phyloP scores from a whole-genome alignment of 140 eudicot species.

The Bidens hawaiensis region DNA sequence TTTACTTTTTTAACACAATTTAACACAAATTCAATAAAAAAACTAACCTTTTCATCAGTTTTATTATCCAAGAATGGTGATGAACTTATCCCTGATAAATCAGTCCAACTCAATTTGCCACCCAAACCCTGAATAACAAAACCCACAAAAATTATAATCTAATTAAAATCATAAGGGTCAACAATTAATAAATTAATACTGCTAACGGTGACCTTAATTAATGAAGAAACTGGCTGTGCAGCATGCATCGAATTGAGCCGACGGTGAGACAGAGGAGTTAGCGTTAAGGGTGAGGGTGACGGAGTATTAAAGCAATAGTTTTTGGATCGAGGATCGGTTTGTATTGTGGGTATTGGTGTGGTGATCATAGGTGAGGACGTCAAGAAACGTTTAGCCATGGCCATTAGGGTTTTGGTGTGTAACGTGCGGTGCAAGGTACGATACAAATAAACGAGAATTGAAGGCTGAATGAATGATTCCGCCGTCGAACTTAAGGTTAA shows the following conservation, averaged over 20 bases:
- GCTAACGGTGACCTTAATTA: slow-evolving; percentile 1
- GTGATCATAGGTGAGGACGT: slow-evolving; percentile 9
- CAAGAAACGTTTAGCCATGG: slow-evolving; percentile 23
- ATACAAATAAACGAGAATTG: background rate
- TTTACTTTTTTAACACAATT: too few species aligned
- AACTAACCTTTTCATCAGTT: slow-evolving; percentile 25
- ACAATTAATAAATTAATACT: background rate
- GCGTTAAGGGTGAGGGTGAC: slow-evolving; percentile 20
- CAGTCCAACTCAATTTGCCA: slow-evolving; percentile 19
- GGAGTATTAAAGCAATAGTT: background rate
- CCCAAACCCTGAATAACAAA: slow-evolving; percentile 10
- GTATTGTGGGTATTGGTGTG: background rate
- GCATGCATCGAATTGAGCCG: slow-evolving; percentile 1
- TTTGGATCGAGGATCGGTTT: slow-evolving; percentile 1
- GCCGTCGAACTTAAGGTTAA: too few species aligned
- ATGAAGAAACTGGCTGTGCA: slow-evolving; percentile 11
- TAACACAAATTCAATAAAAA: too few species aligned
- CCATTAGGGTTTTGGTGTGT: slow-evolving; percentile 24
- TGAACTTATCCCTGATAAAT: background rate
- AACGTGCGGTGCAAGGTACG: slow-evolving; percentile 23
- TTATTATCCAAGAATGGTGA: slow-evolving; percentile 2
- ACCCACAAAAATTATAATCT: background rate
- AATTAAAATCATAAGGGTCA: background rate
- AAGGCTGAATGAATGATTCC: too few species aligned
- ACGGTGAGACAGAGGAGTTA: slow-evolving; percentile 12